Percentiles rank a stretch among this genome's conserved stretches.
These are phyloP conservation scores for Cryphonectria nitschkei DNA, from an alignment of 2,329 filamentous ascomycete genomes.

Conservation along the genomic window DNA sequence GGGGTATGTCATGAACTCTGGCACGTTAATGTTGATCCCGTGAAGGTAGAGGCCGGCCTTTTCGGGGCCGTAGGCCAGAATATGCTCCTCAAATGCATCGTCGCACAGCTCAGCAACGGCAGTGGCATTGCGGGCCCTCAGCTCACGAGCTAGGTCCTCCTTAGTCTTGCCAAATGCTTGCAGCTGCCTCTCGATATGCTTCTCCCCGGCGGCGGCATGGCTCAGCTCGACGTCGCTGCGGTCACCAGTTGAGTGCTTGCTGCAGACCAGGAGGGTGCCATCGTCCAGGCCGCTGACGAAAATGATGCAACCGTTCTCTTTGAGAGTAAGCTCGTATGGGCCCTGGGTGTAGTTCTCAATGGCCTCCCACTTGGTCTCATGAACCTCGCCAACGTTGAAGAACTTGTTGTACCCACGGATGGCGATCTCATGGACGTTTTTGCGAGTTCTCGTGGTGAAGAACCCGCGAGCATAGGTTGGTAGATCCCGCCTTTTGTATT, in stretches of 20 bases:
- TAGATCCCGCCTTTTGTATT: conserved; percentile 85
- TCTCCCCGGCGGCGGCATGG: conserved; percentile 83
- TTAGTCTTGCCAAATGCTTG: conserved; percentile 76
- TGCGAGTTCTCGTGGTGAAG: conserved; percentile 77
- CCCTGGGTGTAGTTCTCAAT: conserved; percentile 77
- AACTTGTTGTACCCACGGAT: conserved; percentile 98
- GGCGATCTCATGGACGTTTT: conserved; percentile 74
- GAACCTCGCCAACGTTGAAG: conserved; percentile 88
- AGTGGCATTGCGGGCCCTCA: conserved; percentile 84
- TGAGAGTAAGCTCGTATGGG: conserved; percentile 93
- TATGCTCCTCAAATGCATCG: conserved; percentile 95
- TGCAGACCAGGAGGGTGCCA: conserved; percentile 90
- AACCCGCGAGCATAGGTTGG: conserved; percentile 93
- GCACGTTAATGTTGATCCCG: conserved; percentile 94
- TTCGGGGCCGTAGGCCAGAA: conserved; percentile 83
- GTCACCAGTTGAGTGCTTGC: conserved; percentile 92
- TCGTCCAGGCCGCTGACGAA: conserved; percentile 93
- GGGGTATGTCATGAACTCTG: conserved; percentile 86
- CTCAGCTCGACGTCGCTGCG: conserved; percentile 73
- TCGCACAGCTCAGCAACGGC: conserved; percentile 96
- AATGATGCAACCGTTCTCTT: conserved; percentile 99
- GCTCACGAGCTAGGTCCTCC: conserved; percentile 73
- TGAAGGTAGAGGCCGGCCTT: conserved; percentile 91
- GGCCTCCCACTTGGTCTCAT: conserved; percentile 79
- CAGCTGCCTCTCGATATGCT: conserved; percentile 80